phyloP scores from a whole-genome alignment of 2,329 filamentous ascomycete species.

The Cladosporium sp. region DNA sequence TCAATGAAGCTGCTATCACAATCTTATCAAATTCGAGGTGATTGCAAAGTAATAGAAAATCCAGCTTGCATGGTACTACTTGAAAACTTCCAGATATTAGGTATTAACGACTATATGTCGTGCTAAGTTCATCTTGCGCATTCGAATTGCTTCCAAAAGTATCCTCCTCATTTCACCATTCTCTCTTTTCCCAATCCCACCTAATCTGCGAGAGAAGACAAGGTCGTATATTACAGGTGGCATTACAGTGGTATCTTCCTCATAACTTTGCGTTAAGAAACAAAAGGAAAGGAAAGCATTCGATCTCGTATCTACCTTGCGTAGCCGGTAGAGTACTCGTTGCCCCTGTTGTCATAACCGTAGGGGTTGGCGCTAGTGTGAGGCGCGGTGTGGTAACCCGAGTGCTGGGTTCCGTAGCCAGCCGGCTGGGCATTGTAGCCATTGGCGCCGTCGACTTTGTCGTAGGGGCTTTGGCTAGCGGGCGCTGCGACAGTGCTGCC shows the following conservation, averaged over 20 bases:
- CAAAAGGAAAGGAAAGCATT: neutral
- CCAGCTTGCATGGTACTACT: no score
- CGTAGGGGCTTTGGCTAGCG: slow-evolving; percentile 27
- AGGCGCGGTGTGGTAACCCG: slow-evolving; percentile 31
- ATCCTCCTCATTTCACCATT: no score
- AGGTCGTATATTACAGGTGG: slow-evolving; percentile 7
- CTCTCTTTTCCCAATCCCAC: neutral
- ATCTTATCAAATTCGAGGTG: no score
- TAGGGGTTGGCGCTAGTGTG: slow-evolving; percentile 37
- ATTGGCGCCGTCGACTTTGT: slow-evolving; percentile 24
- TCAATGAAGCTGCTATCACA: no score
- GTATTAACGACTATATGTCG: slow-evolving; percentile 1
- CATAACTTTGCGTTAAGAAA: neutral
- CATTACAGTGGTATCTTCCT: slow-evolving; percentile 10
- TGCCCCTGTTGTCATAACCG: slow-evolving; percentile 32
- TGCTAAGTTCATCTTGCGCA: no score
- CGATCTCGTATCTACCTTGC: slow-evolving; percentile 15
- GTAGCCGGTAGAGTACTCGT: slow-evolving; percentile 18
- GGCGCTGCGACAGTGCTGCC: slow-evolving; percentile 43
- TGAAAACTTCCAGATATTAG: no score
- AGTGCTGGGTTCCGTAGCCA: slow-evolving; percentile 15
- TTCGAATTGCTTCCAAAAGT: no score
- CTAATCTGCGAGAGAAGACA: neutral
- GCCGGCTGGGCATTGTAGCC: slow-evolving; percentile 23
- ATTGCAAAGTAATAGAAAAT: no score